phyloP scores from a whole-genome alignment of 2,329 filamentous ascomycete genomes.

The Ophiostoma himal-ulmi region DNA sequence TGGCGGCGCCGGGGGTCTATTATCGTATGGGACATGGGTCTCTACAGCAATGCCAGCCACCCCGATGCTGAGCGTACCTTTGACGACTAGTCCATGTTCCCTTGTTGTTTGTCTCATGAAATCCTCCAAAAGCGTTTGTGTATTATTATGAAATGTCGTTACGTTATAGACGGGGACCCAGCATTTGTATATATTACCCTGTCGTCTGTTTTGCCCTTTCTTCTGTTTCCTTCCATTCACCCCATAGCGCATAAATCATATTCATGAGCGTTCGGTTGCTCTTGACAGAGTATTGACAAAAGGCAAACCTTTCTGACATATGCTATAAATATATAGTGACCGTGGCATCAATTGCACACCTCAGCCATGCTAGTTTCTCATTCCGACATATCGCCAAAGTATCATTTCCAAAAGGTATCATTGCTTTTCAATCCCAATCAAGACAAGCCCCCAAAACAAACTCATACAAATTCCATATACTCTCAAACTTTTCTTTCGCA shows the following conservation, averaged over 20 bases:
- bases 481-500: not conserved
- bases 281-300: not conserved
- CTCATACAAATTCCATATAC: not conserved
- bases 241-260: not conserved
- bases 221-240: not conserved
- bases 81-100: conserved; percentile 2
- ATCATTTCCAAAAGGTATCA: conserved; percentile 13
- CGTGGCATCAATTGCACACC: not conserved
- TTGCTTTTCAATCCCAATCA: conserved; percentile 2
- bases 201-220: not conserved
- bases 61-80: conserved; percentile 20
- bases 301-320: not conserved
- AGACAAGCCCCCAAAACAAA: not conserved
- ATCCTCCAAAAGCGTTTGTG: not conserved
- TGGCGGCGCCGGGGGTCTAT: conserved; percentile 50
- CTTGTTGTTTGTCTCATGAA: not conserved
- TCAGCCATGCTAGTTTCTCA: not conserved
- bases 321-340: not conserved
- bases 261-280: too few relatives aligned
- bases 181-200: not conserved
- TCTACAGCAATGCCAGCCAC: conserved; percentile 29
- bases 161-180: not conserved
- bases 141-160: not conserved
- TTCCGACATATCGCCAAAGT: not conserved
- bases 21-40: conserved; percentile 54